Evolutionary conservation across 2,329 filamentous ascomycete species (phyloP).

Genomic region (Hypoxylon rubiginosum): DNA sequence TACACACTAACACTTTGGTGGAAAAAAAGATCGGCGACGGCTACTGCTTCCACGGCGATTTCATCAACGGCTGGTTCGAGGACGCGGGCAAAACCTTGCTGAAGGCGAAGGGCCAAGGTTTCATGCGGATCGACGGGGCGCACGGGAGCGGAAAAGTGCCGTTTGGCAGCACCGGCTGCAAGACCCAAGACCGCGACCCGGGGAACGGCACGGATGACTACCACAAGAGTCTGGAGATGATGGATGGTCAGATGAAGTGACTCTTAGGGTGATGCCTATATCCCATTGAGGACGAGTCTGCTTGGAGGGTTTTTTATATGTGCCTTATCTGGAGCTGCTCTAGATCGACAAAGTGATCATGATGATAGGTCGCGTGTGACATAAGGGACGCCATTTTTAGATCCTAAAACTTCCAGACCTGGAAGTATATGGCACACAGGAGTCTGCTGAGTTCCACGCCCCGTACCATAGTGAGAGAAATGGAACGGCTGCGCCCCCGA

Average conservation of each 20-base stretch:
- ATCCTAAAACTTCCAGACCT: too few relatives aligned
- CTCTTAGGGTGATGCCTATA: neutral
- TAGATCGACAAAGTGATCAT: too few relatives aligned
- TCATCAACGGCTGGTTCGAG: slow-evolving; percentile 61
- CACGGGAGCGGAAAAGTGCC: slow-evolving; percentile 47
- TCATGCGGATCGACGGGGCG: slow-evolving; percentile 53
- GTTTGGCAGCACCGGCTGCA: slow-evolving; percentile 35
- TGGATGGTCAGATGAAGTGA: slow-evolving; percentile 20
- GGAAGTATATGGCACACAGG: too few relatives aligned
- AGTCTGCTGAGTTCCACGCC: too few relatives aligned
- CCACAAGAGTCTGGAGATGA: slow-evolving; percentile 29
- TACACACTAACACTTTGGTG: neutral
- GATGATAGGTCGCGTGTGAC: too few relatives aligned
- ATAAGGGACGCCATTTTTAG: too few relatives aligned
- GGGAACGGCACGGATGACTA: slow-evolving; percentile 23
- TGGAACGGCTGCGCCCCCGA: too few relatives aligned
- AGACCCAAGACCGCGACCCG: slow-evolving; percentile 24
- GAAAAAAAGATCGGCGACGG: slow-evolving; percentile 44
- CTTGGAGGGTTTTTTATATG: too few relatives aligned
- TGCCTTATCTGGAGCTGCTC: too few relatives aligned
- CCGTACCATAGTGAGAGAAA: too few relatives aligned
- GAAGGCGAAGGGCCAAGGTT: slow-evolving; percentile 51
- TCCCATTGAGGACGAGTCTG: neutral
- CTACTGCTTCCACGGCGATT: slow-evolving; percentile 61
- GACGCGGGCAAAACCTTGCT: slow-evolving; percentile 60